Evolutionary conservation across 306 rosid species (phyloP), one percentile per base, ranked within the genome.

Genomic region (Ziziphus jujuba): DNA sequence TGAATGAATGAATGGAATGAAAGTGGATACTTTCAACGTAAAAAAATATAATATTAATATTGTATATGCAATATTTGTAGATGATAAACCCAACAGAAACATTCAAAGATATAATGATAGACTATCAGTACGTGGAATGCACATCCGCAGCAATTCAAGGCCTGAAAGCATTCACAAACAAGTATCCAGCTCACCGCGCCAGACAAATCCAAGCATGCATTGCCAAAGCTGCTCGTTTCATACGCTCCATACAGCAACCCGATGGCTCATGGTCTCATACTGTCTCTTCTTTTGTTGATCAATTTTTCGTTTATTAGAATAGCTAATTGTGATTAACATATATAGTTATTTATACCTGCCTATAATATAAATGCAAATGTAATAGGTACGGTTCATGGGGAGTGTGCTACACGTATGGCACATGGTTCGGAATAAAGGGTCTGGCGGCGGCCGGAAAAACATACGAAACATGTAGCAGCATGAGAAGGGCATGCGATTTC

Each of bases 301-400:
- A n/a, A n/a, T n/a, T n/a, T n/a, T n/a, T n/a, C n/a, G n/a, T n/a
- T n/a, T n/a, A n/a, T n/a, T n/a, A n/a, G n/a, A n/a, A n/a, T n/a
- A n/a, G n/a, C n/a, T n/a, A n/a, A n/a, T n/a, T n/a, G n/a, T n/a
- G n/a, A n/a, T n/a, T n/a, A n/a, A n/a, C n/a, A n/a, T n/a, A n/a
- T n/a, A n/a, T n/a, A n/a, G n/a, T n/a, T n/a, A n/a, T n/a, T n/a
- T n/a, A n/a, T n/a, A n/a, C n/a, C n/a, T n/a, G n/a, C n/a, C n/a
- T n/a, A n/a, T n/a, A n/a, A n/a, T n/a, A n/a, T n/a, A n/a, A n/a
- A n/a, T n/a, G n/a, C n/a, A n/a, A n/a, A n/a, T n/a, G n/a, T n/a
- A n/a, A n/a, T n/a, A 76, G 96, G 93, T 79, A 80, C 72, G 95
- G 96, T 0, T 82, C 87, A 17, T 90, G 96, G 96, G 97, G 91